phyloP scores from a whole-genome alignment of 2,329 filamentous ascomycete species.

The Parascedosporium putredinis region DNA sequence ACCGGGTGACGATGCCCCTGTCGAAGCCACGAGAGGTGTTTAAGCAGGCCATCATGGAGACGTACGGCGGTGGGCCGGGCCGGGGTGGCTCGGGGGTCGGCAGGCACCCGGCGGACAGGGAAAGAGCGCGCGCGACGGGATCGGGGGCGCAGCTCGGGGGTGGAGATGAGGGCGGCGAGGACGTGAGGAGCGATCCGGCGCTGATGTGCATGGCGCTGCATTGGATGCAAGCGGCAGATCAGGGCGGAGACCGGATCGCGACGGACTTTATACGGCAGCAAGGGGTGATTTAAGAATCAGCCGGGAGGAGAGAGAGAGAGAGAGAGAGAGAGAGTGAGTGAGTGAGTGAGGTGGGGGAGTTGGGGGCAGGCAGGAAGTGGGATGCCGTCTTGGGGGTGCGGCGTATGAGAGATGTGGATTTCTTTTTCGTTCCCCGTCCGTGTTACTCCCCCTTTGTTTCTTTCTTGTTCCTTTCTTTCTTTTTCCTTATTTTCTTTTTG shows the following conservation, averaged over 20 bases:
- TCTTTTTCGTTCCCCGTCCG: too few species aligned
- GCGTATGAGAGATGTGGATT: too few species aligned
- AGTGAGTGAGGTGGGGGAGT: too few species aligned
- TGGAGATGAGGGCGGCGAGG: constrained; percentile 27
- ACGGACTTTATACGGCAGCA: constrained; percentile 9
- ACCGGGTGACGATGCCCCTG: constrained; percentile 70
- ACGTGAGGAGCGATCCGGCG: constrained; percentile 65
- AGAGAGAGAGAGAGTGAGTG: too few species aligned
- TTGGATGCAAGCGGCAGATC: constrained; percentile 88
- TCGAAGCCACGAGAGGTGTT: constrained; percentile 82
- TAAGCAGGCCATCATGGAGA: constrained; percentile 74
- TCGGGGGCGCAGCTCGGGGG: constrained; percentile 17
- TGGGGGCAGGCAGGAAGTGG: too few species aligned
- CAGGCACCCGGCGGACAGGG: constrained; percentile 15
- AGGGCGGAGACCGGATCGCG: constrained; percentile 78
- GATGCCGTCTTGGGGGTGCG: too few species aligned
- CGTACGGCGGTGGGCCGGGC: constrained; percentile 36
- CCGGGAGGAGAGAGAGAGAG: too few species aligned
- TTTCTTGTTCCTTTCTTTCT: background rate
- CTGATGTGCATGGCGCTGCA: constrained; percentile 92
- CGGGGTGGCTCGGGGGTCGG: constrained; percentile 14
- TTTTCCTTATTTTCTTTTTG: background rate
- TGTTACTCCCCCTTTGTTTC: background rate
- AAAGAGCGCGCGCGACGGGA: constrained; percentile 11
- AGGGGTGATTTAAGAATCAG: background rate